phyloP scores from a whole-genome alignment of 352 stramenopile genomes.

The Elongisporangium prolatum region DNA sequence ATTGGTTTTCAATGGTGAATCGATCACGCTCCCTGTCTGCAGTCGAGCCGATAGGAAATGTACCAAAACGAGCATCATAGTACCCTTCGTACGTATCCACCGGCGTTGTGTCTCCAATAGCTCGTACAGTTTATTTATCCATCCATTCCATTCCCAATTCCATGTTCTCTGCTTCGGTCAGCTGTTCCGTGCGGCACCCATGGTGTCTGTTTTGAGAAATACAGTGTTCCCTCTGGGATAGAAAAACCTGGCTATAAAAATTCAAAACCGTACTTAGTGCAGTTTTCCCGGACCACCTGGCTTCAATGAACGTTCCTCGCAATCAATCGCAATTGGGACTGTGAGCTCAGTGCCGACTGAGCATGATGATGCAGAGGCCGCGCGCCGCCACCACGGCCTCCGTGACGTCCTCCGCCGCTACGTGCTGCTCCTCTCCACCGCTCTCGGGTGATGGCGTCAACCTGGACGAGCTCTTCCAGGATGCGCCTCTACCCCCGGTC shows the following conservation, averaged over 20 bases:
- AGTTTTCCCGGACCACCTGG: background rate
- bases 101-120: conserved; percentile 79
- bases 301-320: background rate
- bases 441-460: background rate
- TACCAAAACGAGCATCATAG: conserved; percentile 64
- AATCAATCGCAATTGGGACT: background rate
- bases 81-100: conserved; percentile 61
- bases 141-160: no score
- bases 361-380: conserved; percentile 12
- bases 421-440: background rate
- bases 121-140: conserved; percentile 46
- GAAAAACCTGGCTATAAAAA: background rate
- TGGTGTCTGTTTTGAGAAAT: background rate
- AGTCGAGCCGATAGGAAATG: conserved; percentile 46
- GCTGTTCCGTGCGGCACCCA: no score
- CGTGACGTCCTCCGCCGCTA: conserved; percentile 2
- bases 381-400: conserved; percentile 16
- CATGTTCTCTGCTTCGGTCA: background rate
- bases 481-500: conserved; percentile 6
- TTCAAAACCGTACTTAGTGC: background rate
- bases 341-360: background rate
- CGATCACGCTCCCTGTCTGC: conserved; percentile 48
- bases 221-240: background rate
- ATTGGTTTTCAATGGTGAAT: conserved; percentile 77
- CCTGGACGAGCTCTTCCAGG: background rate